Evolutionary conservation across 768 basidiomycete species (phyloP), one percentile per base, ranked within the genome.

Genomic region (Melanogaster broomeanus): DNA sequence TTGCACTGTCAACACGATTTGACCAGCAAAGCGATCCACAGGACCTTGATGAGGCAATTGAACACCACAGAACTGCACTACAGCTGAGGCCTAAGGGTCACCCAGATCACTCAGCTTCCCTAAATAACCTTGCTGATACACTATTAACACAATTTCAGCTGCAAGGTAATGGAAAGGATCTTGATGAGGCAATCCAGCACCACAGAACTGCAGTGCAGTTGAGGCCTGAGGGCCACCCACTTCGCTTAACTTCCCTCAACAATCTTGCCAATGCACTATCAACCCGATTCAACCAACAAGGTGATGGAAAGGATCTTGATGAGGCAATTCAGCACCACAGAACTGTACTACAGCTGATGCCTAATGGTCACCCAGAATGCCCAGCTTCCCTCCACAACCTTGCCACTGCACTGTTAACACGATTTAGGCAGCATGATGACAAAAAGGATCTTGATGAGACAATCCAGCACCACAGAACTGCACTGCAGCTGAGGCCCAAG

Each of bases 71-170:
- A 13, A 24, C 10, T 25, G 56, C 55, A 16, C 37, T 61, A 4
- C 33, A 31, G 2, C 34, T 59, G 13, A 7, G 31, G 30, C 46
- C 50, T 11, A 16, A 39, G n/a, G 43, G 35, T 34, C 48, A 58
- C 48, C 40, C 55, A 21, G 18, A 48, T 38, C 39, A 28, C 18
- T 10, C 42, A 2, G n/a, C 2, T 18, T 19, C 40, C 12, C 37
- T 61, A 13, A 51, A 51, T 24, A 55, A 52, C 27, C 58, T 63
- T 16, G 58, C 49, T 18, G 42, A 38, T 42, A 48, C 51, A 2
- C 45, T 62, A 8, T 27, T 31, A 24, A 31, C n/a, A 28, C 56
- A 34, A 22, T 62, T 61, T 47, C 48, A 58, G 34, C 33, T 38
- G n/a, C 30, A 35, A 12, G 48, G 57, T 6, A 15, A 58, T 13